Evolutionary conservation across 2,329 filamentous ascomycete genomes (phyloP).

Genomic region (Stromatinia cepivora): DNA sequence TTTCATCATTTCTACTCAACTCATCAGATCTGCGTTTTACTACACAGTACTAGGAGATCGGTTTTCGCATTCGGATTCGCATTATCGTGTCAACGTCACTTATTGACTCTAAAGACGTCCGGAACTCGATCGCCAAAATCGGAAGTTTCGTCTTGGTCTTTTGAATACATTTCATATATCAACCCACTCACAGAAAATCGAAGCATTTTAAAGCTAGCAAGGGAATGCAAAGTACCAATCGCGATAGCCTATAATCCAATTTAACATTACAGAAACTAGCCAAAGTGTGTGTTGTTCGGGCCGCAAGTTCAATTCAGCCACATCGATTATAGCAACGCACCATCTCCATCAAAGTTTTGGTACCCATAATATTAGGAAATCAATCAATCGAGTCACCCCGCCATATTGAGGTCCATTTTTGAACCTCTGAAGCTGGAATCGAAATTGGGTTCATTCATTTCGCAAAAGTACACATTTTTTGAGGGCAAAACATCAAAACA

Average conservation of each 20-base stretch:
- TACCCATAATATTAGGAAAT: too few relatives aligned
- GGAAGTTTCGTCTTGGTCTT: not conserved
- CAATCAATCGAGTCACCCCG: not conserved
- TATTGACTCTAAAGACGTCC: not conserved
- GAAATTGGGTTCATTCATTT: too few relatives aligned
- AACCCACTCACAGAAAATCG: not conserved
- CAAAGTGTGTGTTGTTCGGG: too few relatives aligned
- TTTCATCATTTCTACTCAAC: not conserved
- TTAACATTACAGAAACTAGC: too few relatives aligned
- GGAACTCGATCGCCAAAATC: not conserved
- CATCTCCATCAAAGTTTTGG: too few relatives aligned
- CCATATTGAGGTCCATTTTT: not conserved
- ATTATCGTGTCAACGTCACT: not conserved
- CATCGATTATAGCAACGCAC: not conserved
- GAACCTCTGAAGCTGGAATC: not conserved
- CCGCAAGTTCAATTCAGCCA: not conserved
- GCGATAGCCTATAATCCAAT: not conserved
- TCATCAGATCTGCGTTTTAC: not conserved
- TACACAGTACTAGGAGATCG: not conserved
- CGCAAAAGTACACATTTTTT: not conserved
- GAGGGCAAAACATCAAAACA: not conserved
- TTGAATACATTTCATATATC: not conserved
- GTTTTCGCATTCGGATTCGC: not conserved
- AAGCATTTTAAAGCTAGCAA: not conserved
- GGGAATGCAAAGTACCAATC: not conserved